phyloP scores from a whole-genome alignment of 1,284 basidiomycete genomes.

The Cutaneotrichosporon mucoides region DNA sequence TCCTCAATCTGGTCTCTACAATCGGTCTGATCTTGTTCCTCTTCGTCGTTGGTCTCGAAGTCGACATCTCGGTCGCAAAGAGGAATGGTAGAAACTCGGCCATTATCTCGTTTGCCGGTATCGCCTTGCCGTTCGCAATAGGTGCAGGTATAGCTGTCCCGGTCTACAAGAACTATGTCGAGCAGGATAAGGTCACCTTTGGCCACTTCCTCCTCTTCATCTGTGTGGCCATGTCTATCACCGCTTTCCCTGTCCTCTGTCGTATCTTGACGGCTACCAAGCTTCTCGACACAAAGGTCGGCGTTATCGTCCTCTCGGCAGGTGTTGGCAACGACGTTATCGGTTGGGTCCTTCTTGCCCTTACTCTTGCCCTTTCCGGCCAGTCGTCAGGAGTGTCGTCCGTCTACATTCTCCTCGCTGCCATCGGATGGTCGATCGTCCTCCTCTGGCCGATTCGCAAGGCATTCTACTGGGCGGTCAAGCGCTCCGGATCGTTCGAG shows the following conservation, averaged over 20 bases:
- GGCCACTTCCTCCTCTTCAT: slow-evolving; percentile 92
- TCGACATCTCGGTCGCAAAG: slow-evolving; percentile 73
- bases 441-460: slow-evolving; percentile 68
- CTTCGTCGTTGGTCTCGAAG: slow-evolving; percentile 88
- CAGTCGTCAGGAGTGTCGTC: slow-evolving; percentile 57
- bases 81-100: slow-evolving; percentile 66
- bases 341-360: slow-evolving; percentile 63
- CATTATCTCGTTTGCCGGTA: slow-evolving; percentile 59
- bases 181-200: slow-evolving; percentile 57
- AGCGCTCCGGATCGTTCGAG: slow-evolving; percentile 70
- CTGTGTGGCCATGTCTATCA: slow-evolving; percentile 85
- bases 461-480: slow-evolving; percentile 65
- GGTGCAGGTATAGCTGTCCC: slow-evolving; percentile 77
- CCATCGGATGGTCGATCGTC: slow-evolving; percentile 75
- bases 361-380: slow-evolving; percentile 87
- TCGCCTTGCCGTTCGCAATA: slow-evolving; percentile 74
- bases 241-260: slow-evolving; percentile 89
- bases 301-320: slow-evolving; percentile 85
- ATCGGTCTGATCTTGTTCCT: slow-evolving; percentile 90
- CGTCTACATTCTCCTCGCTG: slow-evolving; percentile 73
- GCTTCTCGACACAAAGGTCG: slow-evolving; percentile 87
- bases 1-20: slow-evolving; percentile 82
- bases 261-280: slow-evolving; percentile 59
- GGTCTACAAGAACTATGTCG: slow-evolving; percentile 74
- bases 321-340: slow-evolving; percentile 86